Evolutionary conservation across 179 eudicot genomes (phyloP), one percentile per base, ranked within the genome.

Genomic region (Corrigiola litoralis): DNA sequence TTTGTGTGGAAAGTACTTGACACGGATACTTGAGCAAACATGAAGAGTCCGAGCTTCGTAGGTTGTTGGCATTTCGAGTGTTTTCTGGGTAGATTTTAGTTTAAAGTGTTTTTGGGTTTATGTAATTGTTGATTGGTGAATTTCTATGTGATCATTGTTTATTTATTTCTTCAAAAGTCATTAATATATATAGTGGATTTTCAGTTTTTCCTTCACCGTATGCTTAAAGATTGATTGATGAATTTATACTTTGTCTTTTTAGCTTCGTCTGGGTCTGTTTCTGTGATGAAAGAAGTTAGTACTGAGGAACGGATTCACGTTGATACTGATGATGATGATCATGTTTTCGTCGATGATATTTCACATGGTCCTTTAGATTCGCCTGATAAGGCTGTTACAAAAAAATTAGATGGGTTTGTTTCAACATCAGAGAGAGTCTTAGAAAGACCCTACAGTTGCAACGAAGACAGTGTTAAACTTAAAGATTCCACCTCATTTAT

Each of bases 201-300:
- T 61, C 54, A 21, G 16, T 12, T 18, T 24, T 49, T 55, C 61
- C 31, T 25, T 34, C 45, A 13, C 58, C 10, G 29, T 51, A 25
- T 60, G 20, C 10, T 14, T 23, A 7, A 17, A 5, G 58, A 23
- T 17, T 10, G 31, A 34, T 34, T 51, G 44, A 20, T 57, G 54
- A n/a, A 27, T 27, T 29, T 48, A 36, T n/a, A 27, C 24, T 17
- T 2, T 21, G 63, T 46, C 33, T 53, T 33, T 33, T 49, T 62
- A 81, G 87, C 70, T 58, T 72, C 84, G 42, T 50, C 72, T 25
- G 78, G 68, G 40, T 50, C 77, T 14, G 53, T 48, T 12, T 11
- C 64, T 63, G 73, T 54, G 33, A 46, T 48, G 18, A 74, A 65
- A 56, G 72, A 70, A 56, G 53, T 28, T 24, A 61, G 31, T 49